Evolutionary conservation across 805 yeast genomes (phyloP).

Genomic region (Teunomyces cretensis): DNA sequence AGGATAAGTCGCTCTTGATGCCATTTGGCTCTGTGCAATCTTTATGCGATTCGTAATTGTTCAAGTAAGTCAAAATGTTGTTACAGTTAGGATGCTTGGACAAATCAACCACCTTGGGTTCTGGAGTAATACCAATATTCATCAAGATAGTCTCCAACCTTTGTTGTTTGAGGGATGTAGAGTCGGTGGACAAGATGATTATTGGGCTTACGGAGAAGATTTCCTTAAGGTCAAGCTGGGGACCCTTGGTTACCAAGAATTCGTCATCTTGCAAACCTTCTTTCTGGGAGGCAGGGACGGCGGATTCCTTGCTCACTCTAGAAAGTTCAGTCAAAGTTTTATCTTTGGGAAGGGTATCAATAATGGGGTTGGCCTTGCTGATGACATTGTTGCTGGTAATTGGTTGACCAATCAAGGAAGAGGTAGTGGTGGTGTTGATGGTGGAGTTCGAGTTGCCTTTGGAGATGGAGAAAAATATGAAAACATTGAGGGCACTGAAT

Average conservation of each 20-base stretch:
- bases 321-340: neutral
- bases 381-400: neutral
- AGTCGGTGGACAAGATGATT: constrained; percentile 24
- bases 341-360: constrained; percentile 1
- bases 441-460: neutral
- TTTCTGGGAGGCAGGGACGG: constrained; percentile 1
- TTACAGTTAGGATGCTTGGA: constrained; percentile 31
- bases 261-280: neutral
- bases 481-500: neutral
- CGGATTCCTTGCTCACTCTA: neutral
- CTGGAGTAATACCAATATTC: constrained; percentile 29
- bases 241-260: neutral
- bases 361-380: constrained; percentile 2
- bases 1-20: constrained; percentile 9
- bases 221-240: constrained; percentile 28
- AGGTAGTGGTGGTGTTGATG: constrained; percentile 1
- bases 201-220: constrained; percentile 32
- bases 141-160: constrained; percentile 18
- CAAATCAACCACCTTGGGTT: constrained; percentile 30
- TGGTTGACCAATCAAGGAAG: neutral
- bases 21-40: constrained; percentile 1
- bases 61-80: constrained; percentile 24
- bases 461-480: neutral
- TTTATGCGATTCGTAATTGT: constrained; percentile 13
- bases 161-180: constrained; percentile 13